Evolutionary conservation across 495 filamentous ascomycete genomes (phyloP).

Genomic region (Margaritispora aquatica): DNA sequence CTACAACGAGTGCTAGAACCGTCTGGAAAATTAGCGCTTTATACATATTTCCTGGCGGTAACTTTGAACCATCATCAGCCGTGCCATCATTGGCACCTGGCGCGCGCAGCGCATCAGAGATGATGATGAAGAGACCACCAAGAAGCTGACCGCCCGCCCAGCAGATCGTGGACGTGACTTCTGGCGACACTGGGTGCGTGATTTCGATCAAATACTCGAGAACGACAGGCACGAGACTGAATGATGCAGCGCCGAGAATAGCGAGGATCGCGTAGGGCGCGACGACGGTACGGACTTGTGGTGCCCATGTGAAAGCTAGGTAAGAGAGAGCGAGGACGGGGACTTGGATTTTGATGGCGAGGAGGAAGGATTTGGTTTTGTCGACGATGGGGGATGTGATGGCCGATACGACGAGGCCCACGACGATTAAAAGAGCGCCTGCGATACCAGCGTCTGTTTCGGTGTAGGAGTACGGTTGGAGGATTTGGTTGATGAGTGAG

Average conservation of each 20-base stretch:
- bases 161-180: constrained; percentile 73
- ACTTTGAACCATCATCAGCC: constrained; percentile 29
- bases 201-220: constrained; percentile 84
- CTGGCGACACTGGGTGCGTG: constrained; percentile 81
- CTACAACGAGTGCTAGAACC: constrained; percentile 56
- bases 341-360: constrained; percentile 66
- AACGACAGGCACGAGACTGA: constrained; percentile 73
- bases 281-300: constrained; percentile 58
- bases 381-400: constrained; percentile 77
- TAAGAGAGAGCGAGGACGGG: constrained; percentile 70
- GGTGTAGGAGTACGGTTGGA: constrained; percentile 72
- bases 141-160: constrained; percentile 79
- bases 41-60: constrained; percentile 63
- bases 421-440: constrained; percentile 84
- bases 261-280: constrained; percentile 64
- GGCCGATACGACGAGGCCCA: constrained; percentile 73
- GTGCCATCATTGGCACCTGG: constrained; percentile 26
- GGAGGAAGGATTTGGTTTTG: constrained; percentile 71
- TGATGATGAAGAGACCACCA: constrained; percentile 76
- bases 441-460: constrained; percentile 83
- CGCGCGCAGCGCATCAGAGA: constrained; percentile 72
- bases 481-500: constrained; percentile 83
- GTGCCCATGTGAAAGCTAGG: constrained; percentile 76
- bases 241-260: constrained; percentile 76
- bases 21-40: constrained; percentile 73